Conservation (phyloP, 495 filamentous ascomycete genomes). For the Xylaria venustula region DNA sequence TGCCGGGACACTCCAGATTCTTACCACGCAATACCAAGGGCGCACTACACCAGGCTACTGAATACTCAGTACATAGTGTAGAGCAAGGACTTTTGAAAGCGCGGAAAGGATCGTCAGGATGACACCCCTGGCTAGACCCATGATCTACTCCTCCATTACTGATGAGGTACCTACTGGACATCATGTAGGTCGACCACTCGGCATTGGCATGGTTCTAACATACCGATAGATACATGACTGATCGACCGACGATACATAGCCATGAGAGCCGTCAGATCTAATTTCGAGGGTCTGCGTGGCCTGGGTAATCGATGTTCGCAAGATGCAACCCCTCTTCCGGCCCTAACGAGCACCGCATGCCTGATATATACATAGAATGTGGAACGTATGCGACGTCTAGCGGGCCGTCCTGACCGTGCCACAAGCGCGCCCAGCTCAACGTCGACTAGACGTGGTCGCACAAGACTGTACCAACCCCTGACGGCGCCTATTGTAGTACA, state of each 20-base stretch:
- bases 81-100: not conserved
- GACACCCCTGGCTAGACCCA: slow-evolving; percentile 1
- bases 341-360: not conserved
- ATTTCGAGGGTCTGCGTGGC: not conserved
- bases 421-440: not conserved
- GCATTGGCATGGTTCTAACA: not conserved
- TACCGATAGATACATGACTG: not conserved
- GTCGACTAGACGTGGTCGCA: not conserved
- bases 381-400: slow-evolving; percentile 5
- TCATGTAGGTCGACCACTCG: not conserved
- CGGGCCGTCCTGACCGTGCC: slow-evolving; percentile 6
- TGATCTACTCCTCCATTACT: not conserved
- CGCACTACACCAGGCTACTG: not conserved
- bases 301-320: not conserved
- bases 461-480: not conserved
- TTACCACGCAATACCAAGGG: too few relatives aligned
- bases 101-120: slow-evolving; percentile 13
- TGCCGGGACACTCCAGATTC: too few relatives aligned
- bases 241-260: not conserved
- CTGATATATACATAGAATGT: slow-evolving; percentile 8
- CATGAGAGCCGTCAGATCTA: not conserved
- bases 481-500: not conserved
- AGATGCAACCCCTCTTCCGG: not conserved
- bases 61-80: not conserved
- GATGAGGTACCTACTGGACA: not conserved